Evolutionary conservation across 2,329 filamentous ascomycete genomes (phyloP).

Genomic region (Colletotrichum liriopes): DNA sequence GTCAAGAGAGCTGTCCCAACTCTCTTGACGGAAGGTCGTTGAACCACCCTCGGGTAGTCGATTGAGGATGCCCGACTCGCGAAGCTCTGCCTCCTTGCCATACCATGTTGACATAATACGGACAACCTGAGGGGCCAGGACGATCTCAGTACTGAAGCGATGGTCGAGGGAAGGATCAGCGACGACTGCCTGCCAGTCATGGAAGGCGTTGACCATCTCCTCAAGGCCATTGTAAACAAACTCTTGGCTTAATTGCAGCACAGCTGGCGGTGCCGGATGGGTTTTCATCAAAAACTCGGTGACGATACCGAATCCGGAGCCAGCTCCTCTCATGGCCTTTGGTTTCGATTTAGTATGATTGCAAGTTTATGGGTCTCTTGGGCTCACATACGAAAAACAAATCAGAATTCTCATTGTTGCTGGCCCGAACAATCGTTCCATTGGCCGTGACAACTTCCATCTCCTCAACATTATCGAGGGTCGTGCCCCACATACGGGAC

Average conservation of each 20-base stretch:
- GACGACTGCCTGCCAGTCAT: constrained; percentile 67
- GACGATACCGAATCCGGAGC: constrained; percentile 58
- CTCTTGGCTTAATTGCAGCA: constrained; percentile 67
- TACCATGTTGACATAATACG: constrained; percentile 69
- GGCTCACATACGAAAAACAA: constrained; percentile 47
- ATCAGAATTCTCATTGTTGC: constrained; percentile 46
- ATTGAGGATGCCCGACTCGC: constrained; percentile 58
- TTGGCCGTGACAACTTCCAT: constrained; percentile 50
- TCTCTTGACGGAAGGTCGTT: constrained; percentile 58
- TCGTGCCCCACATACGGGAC: constrained; percentile 72
- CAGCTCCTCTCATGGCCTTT: constrained; percentile 49
- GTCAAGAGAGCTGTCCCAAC: constrained; percentile 70
- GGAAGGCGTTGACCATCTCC: constrained; percentile 61
- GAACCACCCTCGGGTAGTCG: constrained; percentile 57
- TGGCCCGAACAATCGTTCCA: constrained; percentile 45
- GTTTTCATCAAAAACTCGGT: constrained; percentile 51
- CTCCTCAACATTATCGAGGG: constrained; percentile 68
- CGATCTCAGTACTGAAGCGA: constrained; percentile 65
- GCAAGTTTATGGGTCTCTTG: not conserved
- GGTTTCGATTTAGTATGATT: not conserved
- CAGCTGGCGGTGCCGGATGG: constrained; percentile 58
- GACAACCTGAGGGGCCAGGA: constrained; percentile 62
- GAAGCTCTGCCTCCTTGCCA: constrained; percentile 65
- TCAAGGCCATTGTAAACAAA: constrained; percentile 60
- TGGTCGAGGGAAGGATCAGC: constrained; percentile 64